Evolutionary conservation across 2,329 filamentous ascomycete genomes (phyloP).

Genomic region (Lasiodiplodia sp.): DNA sequence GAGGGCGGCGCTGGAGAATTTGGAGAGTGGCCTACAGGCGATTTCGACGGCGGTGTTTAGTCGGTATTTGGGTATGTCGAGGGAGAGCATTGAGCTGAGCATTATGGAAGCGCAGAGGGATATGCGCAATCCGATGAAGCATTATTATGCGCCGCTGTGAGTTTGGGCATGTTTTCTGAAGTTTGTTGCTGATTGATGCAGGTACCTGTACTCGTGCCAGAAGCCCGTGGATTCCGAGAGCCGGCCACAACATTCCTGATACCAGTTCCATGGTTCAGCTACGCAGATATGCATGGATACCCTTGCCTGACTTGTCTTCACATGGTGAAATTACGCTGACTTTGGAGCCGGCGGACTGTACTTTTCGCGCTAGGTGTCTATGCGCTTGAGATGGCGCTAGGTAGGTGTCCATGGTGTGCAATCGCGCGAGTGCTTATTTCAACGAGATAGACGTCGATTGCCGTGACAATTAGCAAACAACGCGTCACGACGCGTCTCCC

Average conservation of each 20-base stretch:
- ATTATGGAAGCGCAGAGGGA: conserved; percentile 10
- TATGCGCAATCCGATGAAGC: neutral
- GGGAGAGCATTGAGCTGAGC: conserved; percentile 3
- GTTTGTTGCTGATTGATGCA: neutral
- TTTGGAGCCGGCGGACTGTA: too few species aligned
- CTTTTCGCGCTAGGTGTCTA: too few species aligned
- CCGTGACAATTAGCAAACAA: too few species aligned
- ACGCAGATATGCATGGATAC: too few species aligned
- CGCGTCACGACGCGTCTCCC: neutral
- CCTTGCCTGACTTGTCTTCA: too few species aligned
- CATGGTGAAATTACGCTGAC: too few species aligned
- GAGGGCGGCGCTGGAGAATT: neutral
- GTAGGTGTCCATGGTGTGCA: too few species aligned
- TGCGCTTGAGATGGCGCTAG: too few species aligned
- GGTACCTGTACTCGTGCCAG: conserved; percentile 8
- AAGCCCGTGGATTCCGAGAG: neutral
- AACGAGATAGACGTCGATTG: too few species aligned
- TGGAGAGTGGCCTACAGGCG: conserved; percentile 15
- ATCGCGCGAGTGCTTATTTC: too few species aligned
- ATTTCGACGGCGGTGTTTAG: conserved; percentile 27
- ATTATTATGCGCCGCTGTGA: conserved; percentile 15
- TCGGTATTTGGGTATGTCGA: conserved; percentile 11
- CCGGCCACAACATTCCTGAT: too few species aligned
- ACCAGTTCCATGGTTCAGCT: too few species aligned
- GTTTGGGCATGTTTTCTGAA: neutral